These are phyloP conservation scores for Waltiozyma sp. DNA, from an alignment of 1,139 yeast genomes.

Conservation along the genomic window DNA sequence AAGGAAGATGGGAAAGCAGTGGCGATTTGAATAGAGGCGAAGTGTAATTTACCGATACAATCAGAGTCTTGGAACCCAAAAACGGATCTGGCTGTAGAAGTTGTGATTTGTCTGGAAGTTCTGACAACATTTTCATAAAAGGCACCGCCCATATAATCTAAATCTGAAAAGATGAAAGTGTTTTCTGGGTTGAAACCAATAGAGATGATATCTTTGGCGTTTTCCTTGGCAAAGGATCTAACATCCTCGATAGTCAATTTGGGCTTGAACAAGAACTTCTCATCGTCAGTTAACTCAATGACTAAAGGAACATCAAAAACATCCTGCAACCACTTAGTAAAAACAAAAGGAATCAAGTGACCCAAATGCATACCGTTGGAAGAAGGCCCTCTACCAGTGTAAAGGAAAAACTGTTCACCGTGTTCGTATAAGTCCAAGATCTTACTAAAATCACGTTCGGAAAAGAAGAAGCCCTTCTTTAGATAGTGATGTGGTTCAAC, in stretches of 20 bases:
- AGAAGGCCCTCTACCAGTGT: constrained; percentile 98
- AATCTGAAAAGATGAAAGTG: constrained; percentile 89
- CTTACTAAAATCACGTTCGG: constrained; percentile 75
- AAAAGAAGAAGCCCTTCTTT: constrained; percentile 86
- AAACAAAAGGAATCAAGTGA: constrained; percentile 90
- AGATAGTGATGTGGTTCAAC: constrained; percentile 86
- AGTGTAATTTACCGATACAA: constrained; percentile 88
- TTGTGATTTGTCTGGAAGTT: constrained; percentile 91
- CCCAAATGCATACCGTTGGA: constrained; percentile 95
- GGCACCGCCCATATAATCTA: constrained; percentile 86
- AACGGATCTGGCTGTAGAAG: constrained; percentile 93
- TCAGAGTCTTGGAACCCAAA: constrained; percentile 95
- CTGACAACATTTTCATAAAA: constrained; percentile 92
- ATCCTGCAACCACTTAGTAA: constrained; percentile 97
- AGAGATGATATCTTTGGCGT: constrained; percentile 89
- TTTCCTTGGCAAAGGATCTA: constrained; percentile 62
- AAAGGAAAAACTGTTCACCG: constrained; percentile 89
- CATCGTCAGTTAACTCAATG: constrained; percentile 94
- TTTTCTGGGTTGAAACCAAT: constrained; percentile 92
- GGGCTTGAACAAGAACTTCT: constrained; percentile 89
- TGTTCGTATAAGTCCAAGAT: constrained; percentile 86
- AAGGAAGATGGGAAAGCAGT: constrained; percentile 93
- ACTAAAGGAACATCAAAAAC: constrained; percentile 96
- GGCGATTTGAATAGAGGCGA: constrained; percentile 93
- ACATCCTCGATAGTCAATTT: constrained; percentile 84